Conservation (phyloP, 2,329 filamentous ascomycete genomes). For the Xylariaceae sp. region DNA sequence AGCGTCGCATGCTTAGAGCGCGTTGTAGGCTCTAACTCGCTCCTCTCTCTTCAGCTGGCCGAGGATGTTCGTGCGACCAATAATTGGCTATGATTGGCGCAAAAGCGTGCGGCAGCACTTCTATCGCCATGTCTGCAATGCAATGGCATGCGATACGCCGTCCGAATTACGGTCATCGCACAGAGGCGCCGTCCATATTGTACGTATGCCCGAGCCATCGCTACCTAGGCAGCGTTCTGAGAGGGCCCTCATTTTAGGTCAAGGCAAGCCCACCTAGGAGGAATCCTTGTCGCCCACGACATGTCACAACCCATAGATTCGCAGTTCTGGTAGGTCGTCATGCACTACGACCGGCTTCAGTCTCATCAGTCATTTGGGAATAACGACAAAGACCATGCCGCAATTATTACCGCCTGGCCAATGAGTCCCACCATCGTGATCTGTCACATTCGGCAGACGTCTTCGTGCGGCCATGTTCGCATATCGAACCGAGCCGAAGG, state of each 20-base stretch:
- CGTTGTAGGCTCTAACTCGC: slow-evolving; percentile 10
- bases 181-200: background rate
- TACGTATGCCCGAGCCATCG: background rate
- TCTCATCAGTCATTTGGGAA: no score
- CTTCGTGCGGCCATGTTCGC: slow-evolving; percentile 1
- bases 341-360: no score
- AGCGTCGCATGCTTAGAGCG: slow-evolving; percentile 3
- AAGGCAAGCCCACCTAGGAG: background rate
- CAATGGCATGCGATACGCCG: background rate
- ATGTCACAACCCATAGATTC: background rate
- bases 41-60: slow-evolving; percentile 16
- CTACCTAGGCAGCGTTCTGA: background rate
- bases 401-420: no score
- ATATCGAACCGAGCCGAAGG: slow-evolving; percentile 18
- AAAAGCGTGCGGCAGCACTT: background rate
- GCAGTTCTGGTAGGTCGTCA: no score
- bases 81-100: background rate
- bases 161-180: background rate
- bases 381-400: no score
- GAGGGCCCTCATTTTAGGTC: background rate
- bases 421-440: slow-evolving; percentile 1
- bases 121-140: background rate
- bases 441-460: slow-evolving; percentile 10
- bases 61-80: background rate
- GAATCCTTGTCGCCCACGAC: background rate